These are phyloP conservation scores for Teratosphaeria destructans DNA, from an alignment of 2,329 filamentous ascomycete species.

Conservation along the genomic window DNA sequence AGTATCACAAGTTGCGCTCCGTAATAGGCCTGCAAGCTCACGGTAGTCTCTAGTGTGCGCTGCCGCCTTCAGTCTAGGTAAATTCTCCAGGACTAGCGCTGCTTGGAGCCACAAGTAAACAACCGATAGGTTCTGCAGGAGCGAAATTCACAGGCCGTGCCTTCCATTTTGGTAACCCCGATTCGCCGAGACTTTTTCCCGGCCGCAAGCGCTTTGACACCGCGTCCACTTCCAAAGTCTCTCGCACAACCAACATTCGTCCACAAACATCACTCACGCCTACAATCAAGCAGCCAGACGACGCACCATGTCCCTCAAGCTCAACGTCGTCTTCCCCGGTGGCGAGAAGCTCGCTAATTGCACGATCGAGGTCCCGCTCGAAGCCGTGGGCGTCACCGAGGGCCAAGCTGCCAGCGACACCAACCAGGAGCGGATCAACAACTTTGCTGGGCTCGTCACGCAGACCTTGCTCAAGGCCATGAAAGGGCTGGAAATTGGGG, in stretches of 20 bases:
- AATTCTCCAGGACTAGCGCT: too few species aligned
- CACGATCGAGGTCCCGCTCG: not conserved
- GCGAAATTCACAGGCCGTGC: not conserved
- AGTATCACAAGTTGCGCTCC: too few species aligned
- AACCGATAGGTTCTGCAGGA: too few species aligned
- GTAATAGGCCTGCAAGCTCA: too few species aligned
- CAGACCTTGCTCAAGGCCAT: not conserved
- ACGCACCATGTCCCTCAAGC: not conserved
- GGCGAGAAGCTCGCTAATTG: not conserved
- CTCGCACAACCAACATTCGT: too few species aligned
- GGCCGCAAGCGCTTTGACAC: too few species aligned
- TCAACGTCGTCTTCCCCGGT: not conserved
- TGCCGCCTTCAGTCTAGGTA: too few species aligned
- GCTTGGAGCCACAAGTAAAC: too few species aligned
- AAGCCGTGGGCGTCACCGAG: not conserved
- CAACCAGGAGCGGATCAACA: not conserved
- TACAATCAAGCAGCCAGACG: not conserved
- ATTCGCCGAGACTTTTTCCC: not conserved
- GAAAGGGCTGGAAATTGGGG: not conserved
- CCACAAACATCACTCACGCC: too few species aligned
- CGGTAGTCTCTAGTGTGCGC: too few species aligned
- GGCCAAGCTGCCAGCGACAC: not conserved
- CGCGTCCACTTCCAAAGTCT: too few species aligned
- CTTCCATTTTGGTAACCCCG: not conserved
- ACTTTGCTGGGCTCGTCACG: not conserved